phyloP scores from a whole-genome alignment of 345 rosid genomes.

The Sisymbrium altissimum region DNA sequence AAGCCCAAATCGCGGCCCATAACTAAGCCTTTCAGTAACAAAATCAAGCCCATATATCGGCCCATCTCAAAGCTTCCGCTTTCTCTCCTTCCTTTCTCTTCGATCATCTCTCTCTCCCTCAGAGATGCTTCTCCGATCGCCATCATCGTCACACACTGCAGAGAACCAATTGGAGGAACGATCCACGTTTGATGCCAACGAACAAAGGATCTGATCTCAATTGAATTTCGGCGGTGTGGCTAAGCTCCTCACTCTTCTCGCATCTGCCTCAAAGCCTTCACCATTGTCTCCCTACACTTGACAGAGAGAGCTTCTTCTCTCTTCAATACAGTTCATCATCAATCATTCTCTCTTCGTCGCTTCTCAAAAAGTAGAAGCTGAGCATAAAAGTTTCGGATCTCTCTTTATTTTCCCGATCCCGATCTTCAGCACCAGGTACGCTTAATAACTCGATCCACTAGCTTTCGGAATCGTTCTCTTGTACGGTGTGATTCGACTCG shows the following conservation, averaged over 20 bases:
- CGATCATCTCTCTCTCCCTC: constrained; percentile 16
- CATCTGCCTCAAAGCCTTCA: constrained; percentile 10
- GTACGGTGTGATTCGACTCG: constrained; percentile 11
- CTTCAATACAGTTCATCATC: not conserved
- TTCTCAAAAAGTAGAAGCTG: constrained; percentile 1
- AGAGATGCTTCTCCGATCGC: constrained; percentile 28
- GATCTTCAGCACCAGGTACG: constrained; percentile 22
- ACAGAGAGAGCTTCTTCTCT: constrained; percentile 1
- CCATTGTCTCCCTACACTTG: constrained; percentile 12
- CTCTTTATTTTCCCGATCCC: constrained; percentile 19
- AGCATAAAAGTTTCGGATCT: not conserved
- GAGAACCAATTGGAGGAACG: constrained; percentile 4
- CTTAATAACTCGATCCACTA: constrained; percentile 5
- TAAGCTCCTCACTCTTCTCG: constrained; percentile 14
- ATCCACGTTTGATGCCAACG: constrained; percentile 3
- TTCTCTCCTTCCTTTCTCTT: constrained; percentile 6
- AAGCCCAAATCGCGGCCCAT: constrained; percentile 5
- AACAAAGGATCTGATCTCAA: constrained; percentile 29
- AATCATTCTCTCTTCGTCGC: not conserved
- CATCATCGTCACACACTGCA: not conserved
- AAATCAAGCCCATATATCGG: not conserved
- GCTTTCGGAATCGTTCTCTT: not conserved
- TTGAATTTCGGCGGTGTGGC: not conserved
- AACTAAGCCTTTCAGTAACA: no score
- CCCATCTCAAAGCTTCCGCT: constrained; percentile 20